A percentile compares a stretch with the other conserved stretches of the same genome.
Conservation (phyloP, 2,329 filamentous ascomycete species). For the Graphiopsis chlorocephala region DNA sequence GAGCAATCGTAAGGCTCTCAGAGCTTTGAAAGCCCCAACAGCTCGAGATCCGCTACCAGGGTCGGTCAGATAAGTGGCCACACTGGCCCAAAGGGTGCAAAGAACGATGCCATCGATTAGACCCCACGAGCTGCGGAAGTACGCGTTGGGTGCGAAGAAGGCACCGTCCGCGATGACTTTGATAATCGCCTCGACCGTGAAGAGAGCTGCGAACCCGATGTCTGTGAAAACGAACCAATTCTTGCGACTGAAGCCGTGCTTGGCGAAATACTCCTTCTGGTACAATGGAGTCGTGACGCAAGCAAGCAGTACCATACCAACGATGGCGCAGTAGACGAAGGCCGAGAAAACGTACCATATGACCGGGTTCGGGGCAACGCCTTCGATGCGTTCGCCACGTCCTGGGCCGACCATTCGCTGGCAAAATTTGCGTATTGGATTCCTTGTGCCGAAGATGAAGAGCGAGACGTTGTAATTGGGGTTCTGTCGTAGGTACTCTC, state of each 20-base stretch:
- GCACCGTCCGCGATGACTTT: slow-evolving; percentile 95
- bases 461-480: slow-evolving; percentile 91
- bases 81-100: slow-evolving; percentile 92
- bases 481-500: slow-evolving; percentile 83
- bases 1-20: slow-evolving; percentile 83
- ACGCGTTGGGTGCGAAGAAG: slow-evolving; percentile 95
- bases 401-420: slow-evolving; percentile 90
- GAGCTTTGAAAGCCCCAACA: slow-evolving; percentile 93
- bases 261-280: slow-evolving; percentile 76
- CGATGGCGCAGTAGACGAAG: slow-evolving; percentile 88
- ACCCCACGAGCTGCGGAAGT: slow-evolving; percentile 94
- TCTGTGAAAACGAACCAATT: slow-evolving; percentile 98
- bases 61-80: slow-evolving; percentile 75
- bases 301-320: slow-evolving; percentile 95
- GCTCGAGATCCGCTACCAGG: slow-evolving; percentile 84
- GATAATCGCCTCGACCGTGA: slow-evolving; percentile 80
- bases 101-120: slow-evolving; percentile 91
- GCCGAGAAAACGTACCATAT: slow-evolving; percentile 93
- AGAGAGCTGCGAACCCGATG: slow-evolving; percentile 81
- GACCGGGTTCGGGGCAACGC: slow-evolving; percentile 81
- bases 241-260: slow-evolving; percentile 46
- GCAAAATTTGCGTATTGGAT: slow-evolving; percentile 76
- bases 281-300: slow-evolving; percentile 94
- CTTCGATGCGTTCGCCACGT: slow-evolving; percentile 85
- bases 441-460: slow-evolving; percentile 77